Evolutionary conservation across 228 moss, liverwort and hornwort genomes (phyloP).

Genomic region (Sphagnum fallax): DNA sequence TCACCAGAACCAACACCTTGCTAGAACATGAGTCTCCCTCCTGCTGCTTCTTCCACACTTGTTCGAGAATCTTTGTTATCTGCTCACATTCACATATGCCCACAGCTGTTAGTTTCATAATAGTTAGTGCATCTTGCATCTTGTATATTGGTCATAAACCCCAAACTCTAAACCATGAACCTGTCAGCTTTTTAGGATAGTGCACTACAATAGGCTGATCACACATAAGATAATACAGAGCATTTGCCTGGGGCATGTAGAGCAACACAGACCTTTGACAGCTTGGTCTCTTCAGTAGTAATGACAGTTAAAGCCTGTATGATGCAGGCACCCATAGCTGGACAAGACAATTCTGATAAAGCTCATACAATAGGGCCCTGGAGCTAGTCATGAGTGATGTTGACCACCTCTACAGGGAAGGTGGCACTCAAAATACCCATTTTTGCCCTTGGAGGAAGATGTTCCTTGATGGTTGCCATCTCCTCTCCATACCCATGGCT

Average conservation of each 20-base stretch:
- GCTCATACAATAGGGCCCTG: conserved; percentile 50
- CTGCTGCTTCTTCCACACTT: conserved; percentile 17
- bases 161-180: no score
- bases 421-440: conserved; percentile 46
- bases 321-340: conserved; percentile 48
- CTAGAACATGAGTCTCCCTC: conserved; percentile 23
- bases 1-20: conserved; percentile 27
- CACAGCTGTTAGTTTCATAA: background rate
- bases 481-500: conserved; percentile 33
- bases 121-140: no score
- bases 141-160: no score
- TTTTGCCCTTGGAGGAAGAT: conserved; percentile 41
- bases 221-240: no score
- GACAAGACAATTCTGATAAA: conserved; percentile 18
- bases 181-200: no score
- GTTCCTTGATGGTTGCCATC: conserved; percentile 32
- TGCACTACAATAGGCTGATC: no score
- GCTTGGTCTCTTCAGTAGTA: conserved; percentile 52
- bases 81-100: conserved; percentile 6
- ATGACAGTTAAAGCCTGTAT: conserved; percentile 63
- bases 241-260: background rate
- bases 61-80: conserved; percentile 45
- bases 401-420: conserved; percentile 40
- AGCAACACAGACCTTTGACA: conserved; percentile 47
- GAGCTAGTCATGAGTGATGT: conserved; percentile 42